A percentile compares a stretch with the other conserved stretches of the same genome.
phyloP scores from a whole-genome alignment of 2,329 filamentous ascomycete species.

The Microcera coccophila region DNA sequence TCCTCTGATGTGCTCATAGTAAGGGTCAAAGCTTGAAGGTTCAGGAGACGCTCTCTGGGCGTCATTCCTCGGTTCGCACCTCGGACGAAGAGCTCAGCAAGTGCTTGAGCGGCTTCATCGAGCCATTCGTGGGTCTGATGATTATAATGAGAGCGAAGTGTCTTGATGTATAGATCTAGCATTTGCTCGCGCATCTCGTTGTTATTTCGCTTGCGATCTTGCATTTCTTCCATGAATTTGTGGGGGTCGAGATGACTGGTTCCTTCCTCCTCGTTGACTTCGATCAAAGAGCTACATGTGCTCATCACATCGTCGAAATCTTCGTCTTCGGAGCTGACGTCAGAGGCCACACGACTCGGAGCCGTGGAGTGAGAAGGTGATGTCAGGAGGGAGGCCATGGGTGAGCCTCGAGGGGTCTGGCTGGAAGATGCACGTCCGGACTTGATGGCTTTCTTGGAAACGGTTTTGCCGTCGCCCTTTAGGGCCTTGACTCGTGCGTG shows the following conservation, averaged over 20 bases:
- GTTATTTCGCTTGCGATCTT: slow-evolving; percentile 73
- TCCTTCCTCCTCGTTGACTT: slow-evolving; percentile 59
- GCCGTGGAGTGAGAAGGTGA: slow-evolving; percentile 54
- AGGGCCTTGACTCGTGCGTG: slow-evolving; percentile 66
- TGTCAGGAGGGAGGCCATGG: slow-evolving; percentile 52
- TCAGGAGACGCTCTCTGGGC: slow-evolving; percentile 64
- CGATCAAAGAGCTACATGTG: slow-evolving; percentile 42
- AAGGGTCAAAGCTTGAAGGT: slow-evolving; percentile 67
- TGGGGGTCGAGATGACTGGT: slow-evolving; percentile 57
- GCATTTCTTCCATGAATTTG: slow-evolving; percentile 66
- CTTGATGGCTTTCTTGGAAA: slow-evolving; percentile 63
- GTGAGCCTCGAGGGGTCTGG: slow-evolving; percentile 56
- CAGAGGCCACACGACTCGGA: slow-evolving; percentile 60
- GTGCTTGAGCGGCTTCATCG: slow-evolving; percentile 53
- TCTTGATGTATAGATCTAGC: slow-evolving; percentile 34
- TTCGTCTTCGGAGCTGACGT: slow-evolving; percentile 53
- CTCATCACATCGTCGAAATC: slow-evolving; percentile 43
- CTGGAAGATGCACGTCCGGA: slow-evolving; percentile 56
- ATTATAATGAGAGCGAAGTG: slow-evolving; percentile 50
- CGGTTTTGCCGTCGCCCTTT: slow-evolving; percentile 66
- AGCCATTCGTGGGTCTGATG: slow-evolving; percentile 40
- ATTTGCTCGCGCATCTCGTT: slow-evolving; percentile 61
- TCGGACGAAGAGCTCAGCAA: slow-evolving; percentile 63
- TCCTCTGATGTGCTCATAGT: slow-evolving; percentile 67
- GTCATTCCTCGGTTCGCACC: slow-evolving; percentile 67